Evolutionary conservation across 2,329 filamentous ascomycete species (phyloP).

Genomic region (Penicillium corylophilum): DNA sequence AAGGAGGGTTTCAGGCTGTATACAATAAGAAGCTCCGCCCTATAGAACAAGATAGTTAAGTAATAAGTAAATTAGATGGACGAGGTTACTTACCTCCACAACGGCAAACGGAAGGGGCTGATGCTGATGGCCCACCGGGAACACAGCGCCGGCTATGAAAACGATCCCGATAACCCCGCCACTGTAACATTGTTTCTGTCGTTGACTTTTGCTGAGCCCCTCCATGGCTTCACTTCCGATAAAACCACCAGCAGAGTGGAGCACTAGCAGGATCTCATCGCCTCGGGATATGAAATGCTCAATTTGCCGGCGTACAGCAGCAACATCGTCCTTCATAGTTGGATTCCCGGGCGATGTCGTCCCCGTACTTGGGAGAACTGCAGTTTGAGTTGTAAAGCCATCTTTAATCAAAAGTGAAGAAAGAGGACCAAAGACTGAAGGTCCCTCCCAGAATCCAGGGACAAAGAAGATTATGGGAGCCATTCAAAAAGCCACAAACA

Average conservation of each 20-base stretch:
- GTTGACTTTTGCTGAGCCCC: neutral
- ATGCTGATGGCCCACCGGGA: neutral
- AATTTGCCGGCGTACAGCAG: neutral
- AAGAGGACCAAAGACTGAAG: neutral
- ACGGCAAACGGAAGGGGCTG: neutral
- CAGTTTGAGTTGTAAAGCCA: neutral
- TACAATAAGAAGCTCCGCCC: slow-evolving; percentile 1
- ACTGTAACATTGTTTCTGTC: neutral
- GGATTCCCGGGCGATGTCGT: neutral
- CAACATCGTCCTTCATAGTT: neutral
- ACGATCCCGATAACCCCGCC: neutral
- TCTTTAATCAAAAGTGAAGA: neutral
- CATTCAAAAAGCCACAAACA: too few relatives aligned
- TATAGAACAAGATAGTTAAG: neutral
- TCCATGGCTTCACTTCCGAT: slow-evolving; percentile 2
- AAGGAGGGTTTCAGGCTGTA: neutral
- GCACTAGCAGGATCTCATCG: neutral
- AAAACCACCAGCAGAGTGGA: slow-evolving; percentile 2
- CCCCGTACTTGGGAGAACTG: neutral
- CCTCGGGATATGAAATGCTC: neutral
- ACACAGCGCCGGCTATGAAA: neutral
- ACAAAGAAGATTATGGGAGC: neutral
- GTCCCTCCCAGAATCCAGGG: slow-evolving; percentile 1
- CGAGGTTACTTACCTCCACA: neutral
- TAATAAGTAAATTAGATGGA: neutral